Conservation (phyloP, 2,329 filamentous ascomycete genomes). For the Dothistroma septosporum region DNA sequence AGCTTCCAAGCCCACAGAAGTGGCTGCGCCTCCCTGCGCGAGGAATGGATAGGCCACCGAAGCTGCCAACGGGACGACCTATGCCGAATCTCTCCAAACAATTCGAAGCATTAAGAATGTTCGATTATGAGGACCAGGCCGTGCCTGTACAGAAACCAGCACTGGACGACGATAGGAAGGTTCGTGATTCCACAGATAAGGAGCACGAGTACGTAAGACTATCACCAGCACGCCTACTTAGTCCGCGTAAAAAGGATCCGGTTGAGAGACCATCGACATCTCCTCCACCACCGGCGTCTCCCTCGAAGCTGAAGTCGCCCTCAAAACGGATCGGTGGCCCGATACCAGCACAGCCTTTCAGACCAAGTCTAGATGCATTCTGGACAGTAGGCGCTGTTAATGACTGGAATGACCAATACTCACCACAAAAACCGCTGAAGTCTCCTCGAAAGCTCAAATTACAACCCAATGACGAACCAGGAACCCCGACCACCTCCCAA, state of each 20-base stretch:
- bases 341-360: conserved; percentile 54
- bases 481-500: conserved; percentile 36
- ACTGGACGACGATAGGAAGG: no score
- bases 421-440: conserved; percentile 47
- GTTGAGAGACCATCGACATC: conserved; percentile 33
- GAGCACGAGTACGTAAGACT: conserved; percentile 28
- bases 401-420: conserved; percentile 62
- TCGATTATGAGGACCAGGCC: conserved; percentile 12
- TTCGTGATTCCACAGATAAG: conserved; percentile 27
- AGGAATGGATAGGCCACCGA: background rate
- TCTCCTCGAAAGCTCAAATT: conserved; percentile 36
- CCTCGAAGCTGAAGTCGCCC: conserved; percentile 46
- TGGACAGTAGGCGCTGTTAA: conserved; percentile 58
- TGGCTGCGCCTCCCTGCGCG: conserved; percentile 20
- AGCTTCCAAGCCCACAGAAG: conserved; percentile 28
- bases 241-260: conserved; percentile 8
- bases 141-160: background rate
- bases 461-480: conserved; percentile 21
- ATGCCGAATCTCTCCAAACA: conserved; percentile 12
- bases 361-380: conserved; percentile 54
- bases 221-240: conserved; percentile 25
- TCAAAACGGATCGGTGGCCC: conserved; percentile 39
- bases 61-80: background rate
- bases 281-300: conserved; percentile 39
- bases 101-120: conserved; percentile 17